These are phyloP conservation scores for Leishmania tarentolae DNA, from an alignment of 208 protist species.

Conservation along the genomic window DNA sequence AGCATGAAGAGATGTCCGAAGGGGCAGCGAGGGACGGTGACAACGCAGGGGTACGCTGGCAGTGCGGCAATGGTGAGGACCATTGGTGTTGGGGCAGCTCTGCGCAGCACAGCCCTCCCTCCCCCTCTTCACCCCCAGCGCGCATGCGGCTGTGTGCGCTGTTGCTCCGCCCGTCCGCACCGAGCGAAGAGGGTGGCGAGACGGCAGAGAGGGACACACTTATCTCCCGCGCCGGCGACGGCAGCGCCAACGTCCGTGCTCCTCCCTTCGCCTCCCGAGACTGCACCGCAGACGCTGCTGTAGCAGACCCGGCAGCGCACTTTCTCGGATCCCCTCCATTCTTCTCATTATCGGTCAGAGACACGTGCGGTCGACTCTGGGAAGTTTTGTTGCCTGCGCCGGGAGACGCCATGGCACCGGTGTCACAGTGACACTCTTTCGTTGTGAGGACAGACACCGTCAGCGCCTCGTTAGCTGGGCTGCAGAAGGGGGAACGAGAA, in stretches of 20 bases:
- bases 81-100: not conserved
- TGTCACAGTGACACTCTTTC: not conserved
- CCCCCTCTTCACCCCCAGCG: not conserved
- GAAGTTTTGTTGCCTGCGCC: not conserved
- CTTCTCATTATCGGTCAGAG: not conserved
- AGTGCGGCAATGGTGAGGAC: not conserved
- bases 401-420: not conserved
- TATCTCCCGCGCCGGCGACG: not conserved
- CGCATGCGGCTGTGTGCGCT: not conserved
- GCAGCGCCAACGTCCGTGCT: not conserved
- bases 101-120: not conserved
- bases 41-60: no score
- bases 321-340: not conserved
- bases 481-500: slow-evolving; percentile 10
- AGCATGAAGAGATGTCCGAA: not conserved
- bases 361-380: not conserved
- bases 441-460: not conserved
- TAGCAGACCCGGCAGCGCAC: not conserved
- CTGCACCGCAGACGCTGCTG: slow-evolving; percentile 1
- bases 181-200: slow-evolving; percentile 11
- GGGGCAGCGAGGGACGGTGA: slow-evolving; percentile 12
- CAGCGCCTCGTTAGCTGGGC: not conserved
- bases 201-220: slow-evolving; percentile 25
- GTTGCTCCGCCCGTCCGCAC: not conserved
- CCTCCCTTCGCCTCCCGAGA: not conserved